Evolutionary conservation across 208 protist genomes (phyloP), one percentile per base, ranked within the genome.

Genomic region (Trypanosoma avium): DNA sequence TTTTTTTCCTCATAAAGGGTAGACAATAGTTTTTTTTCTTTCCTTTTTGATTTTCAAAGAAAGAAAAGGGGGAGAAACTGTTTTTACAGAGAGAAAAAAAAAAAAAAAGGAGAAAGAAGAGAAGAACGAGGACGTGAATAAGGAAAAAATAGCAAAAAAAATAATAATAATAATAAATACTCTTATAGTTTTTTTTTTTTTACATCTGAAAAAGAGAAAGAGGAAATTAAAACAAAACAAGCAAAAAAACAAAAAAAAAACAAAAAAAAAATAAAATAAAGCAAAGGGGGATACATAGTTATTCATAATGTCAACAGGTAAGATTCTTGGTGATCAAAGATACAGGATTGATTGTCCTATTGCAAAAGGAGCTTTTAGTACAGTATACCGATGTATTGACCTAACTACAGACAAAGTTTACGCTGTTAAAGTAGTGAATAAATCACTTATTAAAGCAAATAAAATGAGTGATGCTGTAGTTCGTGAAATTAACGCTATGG

Each of bases 321-420:
- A 92, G 57, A 75, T 91, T 22, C 47, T 91, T 42, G 80, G 77
- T 0, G 77, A 84, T 32, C 64, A 70, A 48, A 73, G 72, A 59
- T 95, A 95, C 56, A 75, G 73, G 33, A 73, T 95, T 42, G 81
- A 79, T 2, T 67, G 67, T 42, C 49, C 58, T 1, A 72, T 95
- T 29, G 85, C 84, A 7, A 80, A 76, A 7, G 89, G 89, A 27
- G 85, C 84, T 30, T 95, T 95, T 62, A 93, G 86, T 62, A 81
- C 67, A 2, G 89, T 95, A n/a, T 92, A 92, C 69, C 77, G 70
- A 38, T 95, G 86, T 68, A 70, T 65, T 3, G 62, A 83, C 19
- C 45, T 85, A 17, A 48, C 38, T 4, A 79, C 79, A 3, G 67
- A 69, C 22, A 50, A 61, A 53, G 63, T 40, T 12, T 84, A 89